Percentiles rank a stretch among this genome's conserved stretches.
Conservation (phyloP, 192 early-diverging fungal genomes). For the Backusella westeae region DNA sequence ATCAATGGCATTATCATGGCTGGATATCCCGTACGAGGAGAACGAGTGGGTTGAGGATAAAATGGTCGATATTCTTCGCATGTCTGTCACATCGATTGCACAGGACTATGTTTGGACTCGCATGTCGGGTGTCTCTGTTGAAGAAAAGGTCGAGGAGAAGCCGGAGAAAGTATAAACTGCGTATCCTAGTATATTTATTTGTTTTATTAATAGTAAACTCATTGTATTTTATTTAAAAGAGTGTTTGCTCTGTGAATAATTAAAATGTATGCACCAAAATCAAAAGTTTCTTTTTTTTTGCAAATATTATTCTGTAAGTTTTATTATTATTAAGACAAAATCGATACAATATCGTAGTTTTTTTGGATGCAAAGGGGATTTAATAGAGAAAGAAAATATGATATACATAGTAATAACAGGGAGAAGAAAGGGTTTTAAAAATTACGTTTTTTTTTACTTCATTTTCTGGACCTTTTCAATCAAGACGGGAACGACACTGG, state of each 20-base stretch:
- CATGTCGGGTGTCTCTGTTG: slow-evolving; percentile 42
- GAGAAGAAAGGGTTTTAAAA: neutral
- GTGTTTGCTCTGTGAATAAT: no score
- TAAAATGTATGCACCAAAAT: no score
- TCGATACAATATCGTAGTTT: no score
- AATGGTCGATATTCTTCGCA: slow-evolving; percentile 47
- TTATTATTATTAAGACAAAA: no score
- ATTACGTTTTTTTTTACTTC: neutral
- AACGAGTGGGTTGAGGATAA: slow-evolving; percentile 64
- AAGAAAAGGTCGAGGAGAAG: neutral
- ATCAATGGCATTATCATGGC: slow-evolving; percentile 49
- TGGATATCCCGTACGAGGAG: slow-evolving; percentile 57
- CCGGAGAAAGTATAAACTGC: neutral
- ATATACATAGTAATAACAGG: no score
- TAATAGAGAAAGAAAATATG: neutral
- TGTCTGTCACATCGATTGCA: slow-evolving; percentile 48
- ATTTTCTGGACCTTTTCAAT: slow-evolving; percentile 22
- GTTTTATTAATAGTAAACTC: neutral
- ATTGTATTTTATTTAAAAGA: neutral
- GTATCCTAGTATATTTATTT: neutral
- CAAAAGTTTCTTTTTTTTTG: no score
- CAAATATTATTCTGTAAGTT: no score
- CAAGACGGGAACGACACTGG: slow-evolving; percentile 31
- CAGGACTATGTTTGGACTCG: slow-evolving; percentile 64
- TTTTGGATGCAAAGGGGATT: neutral